Base-by-base conservation (phyloP, 2,329 filamentous ascomycete genomes). In the Decorospora gaudefroyi region DNA sequence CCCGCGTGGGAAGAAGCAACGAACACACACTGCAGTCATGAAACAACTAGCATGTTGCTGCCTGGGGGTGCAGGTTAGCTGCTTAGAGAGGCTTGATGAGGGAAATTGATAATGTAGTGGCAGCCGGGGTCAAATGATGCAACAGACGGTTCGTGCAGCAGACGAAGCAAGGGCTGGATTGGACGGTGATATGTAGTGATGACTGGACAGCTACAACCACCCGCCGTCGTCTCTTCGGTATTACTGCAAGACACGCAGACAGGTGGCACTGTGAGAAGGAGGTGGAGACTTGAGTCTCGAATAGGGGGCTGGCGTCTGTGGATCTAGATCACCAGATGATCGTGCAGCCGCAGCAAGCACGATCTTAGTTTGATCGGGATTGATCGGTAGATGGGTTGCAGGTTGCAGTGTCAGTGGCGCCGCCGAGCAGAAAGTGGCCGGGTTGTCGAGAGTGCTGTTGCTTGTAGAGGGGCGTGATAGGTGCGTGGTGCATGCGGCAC, bases 1-100 rank as follows among this genome's bases (percentile, higher is more conserved):
- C 42, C 28, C 48, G 42, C 11, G 42, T 28, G 30, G 16, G 36
- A 21, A 42, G 17, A 15, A 26, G 31, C n/a, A 36, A 40, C 17
- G 18, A 47, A 37, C n/a, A 29, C 36, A 50, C 38, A 53, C 28
- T 36, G 45, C n/a, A 31, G 25, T 34, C 26, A 31, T n/a, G 25
- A 43, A 29, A 40, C 19, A 22, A 17, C 31, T 49, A 37, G 50
- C 59, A 60, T 62, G 23, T 50, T 55, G 47, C 19, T 48, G 46
- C 49, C 55, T 54, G 49, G 39, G 30, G 16, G 21, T 32, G 34
- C 42, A 46, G 53, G 46, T 41, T 35, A 40, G 34, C 36, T 54
- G 28, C 42, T 46, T 42, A 50, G 46, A 49, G 31, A 40, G 27
- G 4, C 15, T 26, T 22, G 27, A 40, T 36, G 46, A 44, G 40